Evolutionary conservation across 2,329 filamentous ascomycete genomes (phyloP).

Genomic region (Aspergillus caelatus): DNA sequence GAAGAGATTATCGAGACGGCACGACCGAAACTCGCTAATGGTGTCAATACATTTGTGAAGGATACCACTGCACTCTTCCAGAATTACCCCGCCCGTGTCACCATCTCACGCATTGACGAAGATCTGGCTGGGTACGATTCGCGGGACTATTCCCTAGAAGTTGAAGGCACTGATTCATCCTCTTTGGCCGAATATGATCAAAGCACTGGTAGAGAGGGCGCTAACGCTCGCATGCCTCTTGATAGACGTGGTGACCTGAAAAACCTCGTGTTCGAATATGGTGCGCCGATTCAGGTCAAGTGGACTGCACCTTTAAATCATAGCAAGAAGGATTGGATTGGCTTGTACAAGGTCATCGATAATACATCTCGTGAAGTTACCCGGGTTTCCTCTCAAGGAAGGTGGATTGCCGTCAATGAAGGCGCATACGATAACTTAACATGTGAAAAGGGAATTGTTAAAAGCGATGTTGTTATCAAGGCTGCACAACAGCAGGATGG

Average conservation of each 20-base stretch:
- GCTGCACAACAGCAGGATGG: conserved; percentile 49
- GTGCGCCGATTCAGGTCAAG: conserved; percentile 81
- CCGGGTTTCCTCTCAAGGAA: conserved; percentile 79
- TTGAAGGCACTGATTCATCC: conserved; percentile 67
- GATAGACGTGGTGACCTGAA: conserved; percentile 64
- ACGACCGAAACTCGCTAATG: conserved; percentile 80
- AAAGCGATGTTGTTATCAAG: conserved; percentile 63
- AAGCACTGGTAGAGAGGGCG: conserved; percentile 73
- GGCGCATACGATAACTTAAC: conserved; percentile 75
- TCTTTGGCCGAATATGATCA: conserved; percentile 59
- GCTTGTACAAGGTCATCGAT: conserved; percentile 93
- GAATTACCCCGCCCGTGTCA: conserved; percentile 83
- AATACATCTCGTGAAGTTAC: conserved; percentile 85
- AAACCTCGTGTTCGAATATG: conserved; percentile 82
- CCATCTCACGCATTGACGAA: conserved; percentile 75
- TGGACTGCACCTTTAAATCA: conserved; percentile 91
- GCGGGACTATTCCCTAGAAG: conserved; percentile 75
- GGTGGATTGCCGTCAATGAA: conserved; percentile 82
- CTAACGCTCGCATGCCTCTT: conserved; percentile 68
- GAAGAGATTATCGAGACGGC: conserved; percentile 88
- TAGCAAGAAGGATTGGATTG: conserved; percentile 91
- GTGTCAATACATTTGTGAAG: conserved; percentile 82
- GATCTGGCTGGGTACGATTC: conserved; percentile 79
- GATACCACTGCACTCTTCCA: conserved; percentile 89
- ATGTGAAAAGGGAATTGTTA: conserved; percentile 75